Percentiles rank a stretch among this genome's conserved stretches.
Conservation (phyloP, 306 rosid genomes). For the Quercus suber region DNA sequence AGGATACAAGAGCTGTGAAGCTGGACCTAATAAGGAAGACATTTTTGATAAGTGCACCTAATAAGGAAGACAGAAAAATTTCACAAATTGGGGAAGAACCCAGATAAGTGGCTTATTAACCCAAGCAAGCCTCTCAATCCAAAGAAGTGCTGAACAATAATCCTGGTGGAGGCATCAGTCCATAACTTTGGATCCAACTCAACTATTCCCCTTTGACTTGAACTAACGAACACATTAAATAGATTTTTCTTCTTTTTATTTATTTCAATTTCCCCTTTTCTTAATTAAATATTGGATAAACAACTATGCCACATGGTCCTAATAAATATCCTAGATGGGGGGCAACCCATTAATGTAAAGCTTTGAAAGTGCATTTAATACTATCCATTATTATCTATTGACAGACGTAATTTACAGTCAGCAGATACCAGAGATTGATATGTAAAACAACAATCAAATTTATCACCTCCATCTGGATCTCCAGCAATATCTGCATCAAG, state of each 20-base stretch:
- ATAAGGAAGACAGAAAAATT: neutral
- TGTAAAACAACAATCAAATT: slow-evolving; percentile 8
- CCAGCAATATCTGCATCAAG: slow-evolving; percentile 52
- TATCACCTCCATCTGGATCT: slow-evolving; percentile 87
- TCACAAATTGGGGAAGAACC: neutral
- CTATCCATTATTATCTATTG: slow-evolving; percentile 15
- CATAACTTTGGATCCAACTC: too few species aligned
- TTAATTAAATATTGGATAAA: neutral
- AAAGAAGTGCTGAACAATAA: too few species aligned
- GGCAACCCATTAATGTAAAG: neutral
- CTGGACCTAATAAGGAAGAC: too few species aligned
- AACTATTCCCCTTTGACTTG: too few species aligned
- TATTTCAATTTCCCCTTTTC: too few species aligned
- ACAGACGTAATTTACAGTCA: neutral
- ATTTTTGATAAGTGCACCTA: neutral
- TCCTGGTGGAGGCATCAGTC: too few species aligned
- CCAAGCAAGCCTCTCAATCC: too few species aligned
- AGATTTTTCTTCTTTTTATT: too few species aligned
- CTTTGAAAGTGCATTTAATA: slow-evolving; percentile 6
- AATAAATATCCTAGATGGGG: neutral
- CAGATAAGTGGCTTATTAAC: neutral
- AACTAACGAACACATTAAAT: too few species aligned
- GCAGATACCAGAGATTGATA: neutral
- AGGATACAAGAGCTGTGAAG: too few species aligned
- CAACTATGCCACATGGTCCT: neutral